Evolutionary conservation across 2,329 filamentous ascomycete species (phyloP).

Genomic region (Beauveria caledonica): DNA sequence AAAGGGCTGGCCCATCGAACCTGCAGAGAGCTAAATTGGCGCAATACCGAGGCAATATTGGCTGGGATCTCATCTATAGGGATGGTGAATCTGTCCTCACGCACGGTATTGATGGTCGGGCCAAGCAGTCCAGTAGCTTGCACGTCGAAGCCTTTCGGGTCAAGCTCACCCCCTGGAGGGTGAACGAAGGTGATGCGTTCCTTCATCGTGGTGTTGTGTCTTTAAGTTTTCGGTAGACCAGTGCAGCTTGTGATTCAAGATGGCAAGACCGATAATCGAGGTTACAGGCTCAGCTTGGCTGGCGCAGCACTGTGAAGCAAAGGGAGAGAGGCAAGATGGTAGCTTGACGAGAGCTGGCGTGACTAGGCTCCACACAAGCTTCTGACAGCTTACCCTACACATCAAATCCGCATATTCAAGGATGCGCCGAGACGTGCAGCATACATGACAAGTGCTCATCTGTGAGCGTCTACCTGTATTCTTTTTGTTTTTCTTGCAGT

Average conservation of each 20-base stretch:
- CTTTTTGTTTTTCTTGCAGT: too few relatives aligned
- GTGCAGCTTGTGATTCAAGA: background rate
- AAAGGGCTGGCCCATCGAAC: slow-evolving; percentile 65
- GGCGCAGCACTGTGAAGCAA: background rate
- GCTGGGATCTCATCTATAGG: slow-evolving; percentile 63
- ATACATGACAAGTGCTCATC: too few relatives aligned
- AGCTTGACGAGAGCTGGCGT: background rate
- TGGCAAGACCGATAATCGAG: background rate
- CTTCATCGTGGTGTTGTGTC: slow-evolving; percentile 44
- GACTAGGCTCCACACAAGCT: background rate
- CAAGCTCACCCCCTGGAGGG: slow-evolving; percentile 52
- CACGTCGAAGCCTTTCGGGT: slow-evolving; percentile 55
- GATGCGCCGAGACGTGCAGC: background rate
- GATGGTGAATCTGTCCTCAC: slow-evolving; percentile 74
- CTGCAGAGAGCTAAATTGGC: slow-evolving; percentile 62
- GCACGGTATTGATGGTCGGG: slow-evolving; percentile 53
- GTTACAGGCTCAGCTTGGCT: background rate
- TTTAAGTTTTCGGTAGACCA: background rate
- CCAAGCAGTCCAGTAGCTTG: slow-evolving; percentile 46
- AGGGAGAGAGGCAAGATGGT: background rate
- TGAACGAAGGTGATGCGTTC: slow-evolving; percentile 75
- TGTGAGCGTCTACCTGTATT: too few relatives aligned
- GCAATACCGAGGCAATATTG: slow-evolving; percentile 55
- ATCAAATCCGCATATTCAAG: background rate
- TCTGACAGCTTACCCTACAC: background rate